phyloP scores from a whole-genome alignment of 345 rosid species.

The Lenwebbia sp. region DNA sequence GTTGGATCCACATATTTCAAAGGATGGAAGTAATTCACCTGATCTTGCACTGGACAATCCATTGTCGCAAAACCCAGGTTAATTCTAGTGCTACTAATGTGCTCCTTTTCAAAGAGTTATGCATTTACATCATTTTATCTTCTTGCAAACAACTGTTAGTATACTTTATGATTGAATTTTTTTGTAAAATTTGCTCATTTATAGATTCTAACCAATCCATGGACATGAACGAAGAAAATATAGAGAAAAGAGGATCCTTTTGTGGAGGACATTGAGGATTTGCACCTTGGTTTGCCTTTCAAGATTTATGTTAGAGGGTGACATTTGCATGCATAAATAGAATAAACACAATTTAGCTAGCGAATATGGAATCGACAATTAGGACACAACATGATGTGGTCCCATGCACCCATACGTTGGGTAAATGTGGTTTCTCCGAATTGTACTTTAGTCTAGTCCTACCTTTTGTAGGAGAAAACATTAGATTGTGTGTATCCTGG shows the following conservation, averaged over 20 bases:
- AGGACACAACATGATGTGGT: neutral
- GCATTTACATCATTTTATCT: neutral
- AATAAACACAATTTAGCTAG: neutral
- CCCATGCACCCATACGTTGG: neutral
- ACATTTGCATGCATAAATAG: neutral
- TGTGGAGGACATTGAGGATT: neutral
- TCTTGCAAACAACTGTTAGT: neutral
- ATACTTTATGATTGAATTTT: neutral
- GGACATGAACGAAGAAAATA: neutral
- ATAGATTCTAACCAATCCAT: neutral
- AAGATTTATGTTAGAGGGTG: neutral
- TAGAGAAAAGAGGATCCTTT: neutral
- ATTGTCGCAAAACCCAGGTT: slow-evolving; percentile 94
- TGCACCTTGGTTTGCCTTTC: neutral
- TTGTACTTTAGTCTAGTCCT: neutral
- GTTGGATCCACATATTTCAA: slow-evolving; percentile 63
- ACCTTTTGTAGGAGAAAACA: neutral
- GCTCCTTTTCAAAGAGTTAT: neutral
- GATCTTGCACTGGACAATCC: slow-evolving; percentile 83
- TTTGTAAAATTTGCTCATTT: neutral
- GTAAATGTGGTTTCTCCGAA: neutral
- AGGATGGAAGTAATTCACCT: slow-evolving; percentile 49
- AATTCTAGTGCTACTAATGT: neutral
- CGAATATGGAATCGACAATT: neutral
- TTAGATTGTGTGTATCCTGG: neutral